Evolutionary conservation across 345 rosid genomes (phyloP), one percentile per base, ranked within the genome.

Genomic region (Corchorus olitorius): DNA sequence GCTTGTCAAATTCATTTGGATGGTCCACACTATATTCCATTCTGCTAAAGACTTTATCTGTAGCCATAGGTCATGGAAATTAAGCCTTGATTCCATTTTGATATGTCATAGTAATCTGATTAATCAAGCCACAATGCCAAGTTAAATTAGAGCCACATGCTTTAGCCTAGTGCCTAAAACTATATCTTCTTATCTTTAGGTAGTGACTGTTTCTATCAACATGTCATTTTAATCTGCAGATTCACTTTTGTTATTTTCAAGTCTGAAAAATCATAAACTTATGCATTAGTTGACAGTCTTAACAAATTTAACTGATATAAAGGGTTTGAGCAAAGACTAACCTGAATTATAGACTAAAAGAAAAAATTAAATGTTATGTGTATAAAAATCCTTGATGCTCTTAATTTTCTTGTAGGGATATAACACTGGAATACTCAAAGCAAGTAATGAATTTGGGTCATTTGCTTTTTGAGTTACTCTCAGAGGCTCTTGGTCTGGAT

Each of bases 401-500:
- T 53, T 13, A 63, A 48, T 70, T 43, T 76, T 6, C 4, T 66
- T 78, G 65, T 65, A 89, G 89, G 52, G 89, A 85, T 4, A 77
- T 86, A 54, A 45, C 84, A 62, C 2, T 83, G 41, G 90, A 89
- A 13, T 88, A 88, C 77, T 68, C 87, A 5, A 66, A 84, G 62
- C 75, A 77, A 65, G 83, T 81, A 10, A 73, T 27, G 75, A 65
- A 37, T 35, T 60, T 90, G 43, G 94, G 90, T 0, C 10, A 43
- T 33, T 39, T 79, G 50, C 65, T 91, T 6, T 80, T 89, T 3
- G 85, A 87, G 70, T 73, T 89, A 52, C 68, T 91, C 20, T 88
- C 95, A 0, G 90, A 91, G 80, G 91, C 90, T 14, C 79, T 91
- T 6, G 92, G 93, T 8, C 67, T 91, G 71, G 78, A 70, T 11